These are phyloP conservation scores for Parietichytrium sp. DNA, from an alignment of 108 stramenopile genomes.

Conservation along the genomic window DNA sequence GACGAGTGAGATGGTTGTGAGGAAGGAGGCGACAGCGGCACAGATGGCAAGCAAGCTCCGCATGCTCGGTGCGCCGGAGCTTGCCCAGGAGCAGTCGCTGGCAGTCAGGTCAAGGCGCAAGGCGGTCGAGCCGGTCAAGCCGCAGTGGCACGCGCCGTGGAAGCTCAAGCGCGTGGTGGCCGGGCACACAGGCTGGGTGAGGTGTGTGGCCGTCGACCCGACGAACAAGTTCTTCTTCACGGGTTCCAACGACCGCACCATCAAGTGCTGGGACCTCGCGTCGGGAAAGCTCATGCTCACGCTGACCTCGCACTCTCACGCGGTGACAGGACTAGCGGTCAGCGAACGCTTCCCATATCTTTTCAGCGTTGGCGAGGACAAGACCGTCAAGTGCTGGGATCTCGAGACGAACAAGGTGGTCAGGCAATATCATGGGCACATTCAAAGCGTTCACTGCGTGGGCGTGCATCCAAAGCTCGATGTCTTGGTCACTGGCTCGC, in stretches of 20 bases:
- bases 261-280: conserved; percentile 96
- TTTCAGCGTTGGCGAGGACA: conserved; percentile 95
- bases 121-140: conserved; percentile 50
- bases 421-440: conserved; percentile 97
- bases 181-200: conserved; percentile 96
- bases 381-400: conserved; percentile 98
- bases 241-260: conserved; percentile 92
- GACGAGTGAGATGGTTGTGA: no score
- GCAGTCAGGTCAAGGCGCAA: neutral
- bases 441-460: conserved; percentile 86
- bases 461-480: conserved; percentile 95
- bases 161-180: conserved; percentile 82
- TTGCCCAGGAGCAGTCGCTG: neutral
- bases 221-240: conserved; percentile 93
- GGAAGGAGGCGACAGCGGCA: no score
- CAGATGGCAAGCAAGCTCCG: no score
- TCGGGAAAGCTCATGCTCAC: conserved; percentile 87
- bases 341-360: conserved; percentile 89
- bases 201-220: conserved; percentile 92
- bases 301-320: conserved; percentile 93
- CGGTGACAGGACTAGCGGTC: conserved; percentile 92
- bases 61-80: neutral
- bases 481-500: conserved; percentile 94
- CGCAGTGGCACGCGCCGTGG: conserved; percentile 98
- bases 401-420: conserved; percentile 98